Evolutionary conservation across 2,329 filamentous ascomycete genomes (phyloP).

Genomic region (Stemphylium lycopersici): DNA sequence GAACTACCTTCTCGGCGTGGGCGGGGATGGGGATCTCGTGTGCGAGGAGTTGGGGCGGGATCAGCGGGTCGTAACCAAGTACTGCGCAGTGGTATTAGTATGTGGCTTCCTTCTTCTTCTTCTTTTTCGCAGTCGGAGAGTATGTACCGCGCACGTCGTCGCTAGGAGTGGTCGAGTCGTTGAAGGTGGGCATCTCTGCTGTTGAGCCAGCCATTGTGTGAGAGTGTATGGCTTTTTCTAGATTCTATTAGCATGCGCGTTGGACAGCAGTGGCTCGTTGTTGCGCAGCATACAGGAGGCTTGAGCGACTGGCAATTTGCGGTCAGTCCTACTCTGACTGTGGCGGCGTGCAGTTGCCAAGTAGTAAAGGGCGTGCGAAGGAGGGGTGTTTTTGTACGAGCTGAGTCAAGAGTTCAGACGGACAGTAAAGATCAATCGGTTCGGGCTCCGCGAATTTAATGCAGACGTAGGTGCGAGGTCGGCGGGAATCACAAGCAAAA

Average conservation of each 20-base stretch:
- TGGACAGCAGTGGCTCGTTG: background rate
- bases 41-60: conserved; percentile 84
- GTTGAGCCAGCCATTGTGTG: conserved; percentile 21
- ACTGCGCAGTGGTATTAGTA: conserved; percentile 60
- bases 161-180: conserved; percentile 43
- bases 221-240: background rate
- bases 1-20: conserved; percentile 68
- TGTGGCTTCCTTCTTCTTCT: conserved; percentile 12
- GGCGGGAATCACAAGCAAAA: background rate
- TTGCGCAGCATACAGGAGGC: conserved; percentile 8
- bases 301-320: conserved; percentile 16
- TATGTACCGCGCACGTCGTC: conserved; percentile 61
- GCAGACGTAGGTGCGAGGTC: conserved; percentile 7
- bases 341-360: conserved; percentile 9
- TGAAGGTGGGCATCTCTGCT: conserved; percentile 39
- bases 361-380: conserved; percentile 10
- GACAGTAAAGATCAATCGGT: background rate
- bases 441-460: background rate
- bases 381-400: conserved; percentile 9
- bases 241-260: conserved; percentile 15
- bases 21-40: conserved; percentile 76
- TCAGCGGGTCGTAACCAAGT: conserved; percentile 90
- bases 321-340: conserved; percentile 22
- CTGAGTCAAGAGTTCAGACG: conserved; percentile 5
- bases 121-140: background rate